phyloP scores from a whole-genome alignment of 73 alveolate species.

The Uronychia setigera region DNA sequence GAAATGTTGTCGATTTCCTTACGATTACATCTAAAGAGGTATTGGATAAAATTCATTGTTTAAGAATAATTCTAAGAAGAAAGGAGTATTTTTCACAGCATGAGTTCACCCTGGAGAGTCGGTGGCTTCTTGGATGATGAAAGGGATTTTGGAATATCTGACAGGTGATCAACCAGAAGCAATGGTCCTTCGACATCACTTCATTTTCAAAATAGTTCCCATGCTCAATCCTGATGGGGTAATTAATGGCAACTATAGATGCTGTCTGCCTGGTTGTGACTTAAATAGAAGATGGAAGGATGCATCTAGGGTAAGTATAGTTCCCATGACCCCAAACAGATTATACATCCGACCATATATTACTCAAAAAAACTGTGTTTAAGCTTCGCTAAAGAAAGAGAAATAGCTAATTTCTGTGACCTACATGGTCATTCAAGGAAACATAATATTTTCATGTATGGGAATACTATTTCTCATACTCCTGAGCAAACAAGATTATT shows the following conservation, averaged over 20 bases:
- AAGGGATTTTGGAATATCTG: constrained; percentile 69
- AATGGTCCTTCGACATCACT: constrained; percentile 67
- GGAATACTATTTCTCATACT: constrained; percentile 64
- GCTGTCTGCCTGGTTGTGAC: constrained; percentile 91
- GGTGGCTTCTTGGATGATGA: constrained; percentile 76
- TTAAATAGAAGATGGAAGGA: constrained; percentile 87
- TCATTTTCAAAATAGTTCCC: constrained; percentile 82
- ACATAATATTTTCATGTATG: constrained; percentile 63
- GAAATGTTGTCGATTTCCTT: constrained; percentile 73
- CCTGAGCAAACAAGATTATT: constrained; percentile 84
- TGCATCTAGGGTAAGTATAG: constrained; percentile 76
- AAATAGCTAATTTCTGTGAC: constrained; percentile 77
- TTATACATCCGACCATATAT: constrained; percentile 87
- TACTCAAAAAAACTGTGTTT: constrained; percentile 53
- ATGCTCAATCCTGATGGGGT: constrained; percentile 96
- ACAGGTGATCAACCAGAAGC: constrained; percentile 76
- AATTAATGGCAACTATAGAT: constrained; percentile 87
- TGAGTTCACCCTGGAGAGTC: constrained; percentile 59
- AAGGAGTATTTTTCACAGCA: constrained; percentile 61
- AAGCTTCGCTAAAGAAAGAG: constrained; percentile 63
- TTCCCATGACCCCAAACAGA: constrained; percentile 78
- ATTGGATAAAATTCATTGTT: background rate
- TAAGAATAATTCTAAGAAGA: constrained; percentile 9
- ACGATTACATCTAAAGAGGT: constrained; percentile 55
- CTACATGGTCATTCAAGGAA: constrained; percentile 84